Percentiles rank a stretch among this genome's conserved stretches.
Evolutionary conservation across 1,284 basidiomycete species (phyloP).

Genomic region (Ustilago crameri): DNA sequence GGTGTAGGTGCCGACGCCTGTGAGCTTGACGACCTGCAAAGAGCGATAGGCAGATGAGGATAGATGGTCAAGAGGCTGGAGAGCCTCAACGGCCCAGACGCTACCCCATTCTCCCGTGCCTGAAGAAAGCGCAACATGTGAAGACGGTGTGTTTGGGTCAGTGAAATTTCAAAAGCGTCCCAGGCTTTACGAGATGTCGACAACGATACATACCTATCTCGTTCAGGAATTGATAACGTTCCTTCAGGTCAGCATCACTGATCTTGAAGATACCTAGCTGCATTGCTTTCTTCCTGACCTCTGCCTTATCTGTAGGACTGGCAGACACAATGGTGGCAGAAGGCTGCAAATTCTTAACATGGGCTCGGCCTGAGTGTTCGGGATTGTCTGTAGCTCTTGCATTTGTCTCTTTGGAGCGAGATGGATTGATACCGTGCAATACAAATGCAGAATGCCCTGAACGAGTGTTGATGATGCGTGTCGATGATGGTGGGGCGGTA

Average conservation of each 20-base stretch:
- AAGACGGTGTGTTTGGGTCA: too few species aligned
- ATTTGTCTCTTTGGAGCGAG: constrained; percentile 1
- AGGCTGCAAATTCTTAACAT: neutral
- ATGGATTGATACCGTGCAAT: neutral
- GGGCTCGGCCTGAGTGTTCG: neutral
- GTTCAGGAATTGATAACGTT: constrained; percentile 44
- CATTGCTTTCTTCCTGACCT: constrained; percentile 36
- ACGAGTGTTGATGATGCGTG: constrained; percentile 11
- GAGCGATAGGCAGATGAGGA: constrained; percentile 37
- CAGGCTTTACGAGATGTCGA: too few species aligned
- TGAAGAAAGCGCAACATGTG: neutral
- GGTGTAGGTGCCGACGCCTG: constrained; percentile 24
- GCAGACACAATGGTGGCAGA: neutral
- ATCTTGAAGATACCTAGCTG: constrained; percentile 51
- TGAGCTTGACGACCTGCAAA: constrained; percentile 32
- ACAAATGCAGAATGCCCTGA: constrained; percentile 19
- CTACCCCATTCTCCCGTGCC: constrained; percentile 52
- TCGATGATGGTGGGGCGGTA: constrained; percentile 6
- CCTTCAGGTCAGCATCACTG: constrained; percentile 41
- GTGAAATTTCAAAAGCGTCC: too few species aligned
- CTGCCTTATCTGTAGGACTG: constrained; percentile 7
- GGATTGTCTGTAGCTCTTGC: constrained; percentile 1
- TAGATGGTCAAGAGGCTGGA: constrained; percentile 37
- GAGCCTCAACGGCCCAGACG: constrained; percentile 35
- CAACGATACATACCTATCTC: constrained; percentile 38